Evolutionary conservation across 768 basidiomycete genomes (phyloP).

Genomic region (Ramaria rubella): DNA sequence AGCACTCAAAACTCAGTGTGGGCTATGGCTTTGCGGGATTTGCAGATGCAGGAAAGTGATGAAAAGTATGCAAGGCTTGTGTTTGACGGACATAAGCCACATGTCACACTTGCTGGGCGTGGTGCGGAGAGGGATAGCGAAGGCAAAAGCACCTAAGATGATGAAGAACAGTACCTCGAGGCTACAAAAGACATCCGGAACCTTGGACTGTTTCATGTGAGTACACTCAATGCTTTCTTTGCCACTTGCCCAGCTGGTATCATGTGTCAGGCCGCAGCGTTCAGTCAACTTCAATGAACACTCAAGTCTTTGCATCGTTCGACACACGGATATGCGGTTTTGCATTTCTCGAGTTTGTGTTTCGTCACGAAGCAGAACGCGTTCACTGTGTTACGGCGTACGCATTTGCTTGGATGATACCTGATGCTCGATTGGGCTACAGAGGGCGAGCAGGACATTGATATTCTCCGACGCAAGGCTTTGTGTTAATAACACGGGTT

Average conservation of each 20-base stretch:
- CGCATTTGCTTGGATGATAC: constrained; percentile 93
- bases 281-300: constrained; percentile 82
- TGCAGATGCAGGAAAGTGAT: constrained; percentile 59
- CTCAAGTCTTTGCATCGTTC: constrained; percentile 89
- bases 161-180: background rate
- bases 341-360: constrained; percentile 92
- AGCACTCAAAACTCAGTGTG: constrained; percentile 68
- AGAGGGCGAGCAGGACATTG: constrained; percentile 73
- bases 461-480: constrained; percentile 70
- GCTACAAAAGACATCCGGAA: constrained; percentile 36
- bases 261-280: constrained; percentile 42
- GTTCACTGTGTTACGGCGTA: constrained; percentile 79
- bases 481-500: no score
- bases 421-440: constrained; percentile 93
- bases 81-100: constrained; percentile 80
- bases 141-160: background rate
- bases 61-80: constrained; percentile 75
- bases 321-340: constrained; percentile 87
- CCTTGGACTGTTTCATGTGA: no score
- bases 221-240: constrained; percentile 40
- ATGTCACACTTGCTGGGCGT: constrained; percentile 74
- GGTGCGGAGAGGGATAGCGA: background rate
- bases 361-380: constrained; percentile 87
- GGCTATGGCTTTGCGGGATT: constrained; percentile 97
- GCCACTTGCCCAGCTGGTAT: background rate